Evolutionary conservation across 2,329 filamentous ascomycete species (phyloP), one percentile per base, ranked within the genome.

Genomic region (Chrysoporthe cubensis): DNA sequence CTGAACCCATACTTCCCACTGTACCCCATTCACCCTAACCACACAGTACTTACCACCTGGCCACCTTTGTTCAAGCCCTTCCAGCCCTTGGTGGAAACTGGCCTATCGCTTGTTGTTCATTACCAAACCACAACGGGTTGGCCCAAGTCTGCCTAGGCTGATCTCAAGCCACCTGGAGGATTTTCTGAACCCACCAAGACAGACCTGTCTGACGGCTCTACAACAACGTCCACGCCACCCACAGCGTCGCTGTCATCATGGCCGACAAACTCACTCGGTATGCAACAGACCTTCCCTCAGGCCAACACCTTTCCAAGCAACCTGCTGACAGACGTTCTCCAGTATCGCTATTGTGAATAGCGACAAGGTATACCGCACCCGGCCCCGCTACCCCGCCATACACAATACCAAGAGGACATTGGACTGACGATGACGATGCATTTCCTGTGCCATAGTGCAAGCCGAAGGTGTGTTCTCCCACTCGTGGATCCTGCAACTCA

Each of bases 281-380:
- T 63, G 57, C 63, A 42, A 9, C 44, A 57, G 18, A 40, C 16
- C n/a, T 34, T 59, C 34, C 21, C 4, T 21, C 13, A 9, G 42
- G 3, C 42, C 18, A 26, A 16, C 42, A 32, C 16, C 40, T 61
- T 48, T 60, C 64, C 62, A 66, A 70, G 70, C 74, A 44, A 73
- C 64, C 67, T 63, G 66, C 65, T 61, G 16, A 65, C 60, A 60
- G 32, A n/a, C 21, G n/a, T 16, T 32, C 42, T 74, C 60, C 78
- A 96, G 96, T 91, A 94, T 99, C 84, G 96, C 96, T 77, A 99
- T 99, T 84, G 93, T 99, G 85, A 98, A 95, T 83, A 91, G 88
- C 80, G 96, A 99, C 90, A 98, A 99, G 90, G 93, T 96, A 79
- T 76, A 83, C 78, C 72, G 50, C 76, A 75, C 75, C 76, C 74